phyloP scores from a whole-genome alignment of 2,329 filamentous ascomycete species.

The Davidsoniella virescens region DNA sequence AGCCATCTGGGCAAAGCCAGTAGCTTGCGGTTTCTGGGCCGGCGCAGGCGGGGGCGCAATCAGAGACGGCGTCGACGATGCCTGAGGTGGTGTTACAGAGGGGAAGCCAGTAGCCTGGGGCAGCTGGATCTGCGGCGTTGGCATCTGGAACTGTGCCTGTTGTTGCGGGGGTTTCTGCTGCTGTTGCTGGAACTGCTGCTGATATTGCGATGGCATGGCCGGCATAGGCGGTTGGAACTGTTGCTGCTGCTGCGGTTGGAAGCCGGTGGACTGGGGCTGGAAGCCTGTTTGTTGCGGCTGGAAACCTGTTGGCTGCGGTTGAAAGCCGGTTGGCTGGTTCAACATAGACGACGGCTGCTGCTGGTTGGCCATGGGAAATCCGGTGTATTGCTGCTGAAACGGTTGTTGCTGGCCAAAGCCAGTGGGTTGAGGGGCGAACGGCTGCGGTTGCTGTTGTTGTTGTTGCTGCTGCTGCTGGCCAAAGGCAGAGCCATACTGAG shows the following conservation, averaged over 20 bases:
- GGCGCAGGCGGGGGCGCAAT: slow-evolving; percentile 36
- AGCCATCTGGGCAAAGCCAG: slow-evolving; percentile 50
- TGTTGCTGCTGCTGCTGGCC: slow-evolving; percentile 18
- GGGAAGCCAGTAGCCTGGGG: slow-evolving; percentile 30
- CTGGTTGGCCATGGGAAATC: slow-evolving; percentile 37
- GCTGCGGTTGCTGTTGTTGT: slow-evolving; percentile 34
- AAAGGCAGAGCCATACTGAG: slow-evolving; percentile 40
- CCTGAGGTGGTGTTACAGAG: slow-evolving; percentile 30
- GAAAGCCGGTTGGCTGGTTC: slow-evolving; percentile 27
- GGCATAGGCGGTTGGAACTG: slow-evolving; percentile 46
- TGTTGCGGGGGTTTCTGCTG: slow-evolving; percentile 25
- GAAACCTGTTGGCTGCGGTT: slow-evolving; percentile 9
- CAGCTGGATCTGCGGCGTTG: slow-evolving; percentile 24
- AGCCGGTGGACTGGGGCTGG: slow-evolving; percentile 9
- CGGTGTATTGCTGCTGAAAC: slow-evolving; percentile 42
- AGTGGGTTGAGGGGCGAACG: slow-evolving; percentile 40
- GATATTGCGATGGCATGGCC: slow-evolving; percentile 42
- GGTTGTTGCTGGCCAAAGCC: slow-evolving; percentile 34
- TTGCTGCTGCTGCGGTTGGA: slow-evolving; percentile 27
- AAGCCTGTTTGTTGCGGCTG: slow-evolving; percentile 10
- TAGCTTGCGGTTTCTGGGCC: slow-evolving; percentile 48
- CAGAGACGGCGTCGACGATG: slow-evolving; percentile 22
- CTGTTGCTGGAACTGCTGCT: slow-evolving; percentile 39
- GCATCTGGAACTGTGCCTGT: slow-evolving; percentile 26
- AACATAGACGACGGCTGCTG: slow-evolving; percentile 42